Evolutionary conservation across 306 rosid genomes (phyloP), one percentile per base, ranked within the genome.

Genomic region (Cyamopsis tetragonoloba): DNA sequence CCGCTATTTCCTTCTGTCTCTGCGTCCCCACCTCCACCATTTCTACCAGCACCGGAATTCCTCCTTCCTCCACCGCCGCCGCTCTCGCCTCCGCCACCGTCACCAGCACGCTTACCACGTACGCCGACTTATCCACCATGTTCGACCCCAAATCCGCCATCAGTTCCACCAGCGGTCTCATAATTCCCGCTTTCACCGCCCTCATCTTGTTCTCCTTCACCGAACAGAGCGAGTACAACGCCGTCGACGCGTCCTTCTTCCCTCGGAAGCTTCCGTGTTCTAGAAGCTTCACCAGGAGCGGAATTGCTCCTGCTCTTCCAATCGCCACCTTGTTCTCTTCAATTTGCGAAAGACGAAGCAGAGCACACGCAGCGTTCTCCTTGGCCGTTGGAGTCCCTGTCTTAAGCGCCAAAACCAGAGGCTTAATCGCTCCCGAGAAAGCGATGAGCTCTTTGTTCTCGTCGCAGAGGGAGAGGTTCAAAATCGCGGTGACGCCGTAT

Each of bases 401-500:
- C 62, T 76, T 76, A 3, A 91, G 86, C 7, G 92, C 89, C 3
- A 83, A 66, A n/a, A 88, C 90, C 7, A 91, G 84, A 12, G 95
- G 92, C 78, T 70, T 82, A 23, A 86, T 86, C 6, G 92, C 95
- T 56, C 97, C 97, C 0, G 87, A 72, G 0, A 76, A 74, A 26
- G 85, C 80, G 6, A 91, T 85, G 3, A 60, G 11, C 43, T 80
- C 86, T 54, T 91, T 91, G 67, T 88, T 91, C 78, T 91, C 92
- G 74, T 91, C 97, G 82, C 95, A 88, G 3, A 91, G 87, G 6
- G 97, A 91, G 3, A 91, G 97, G 71, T 91, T 91, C 71, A 91
- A 72, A 65, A 91, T 80, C 55, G 95, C 92, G 11, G 95, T 91
- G 22, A 91, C 97, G 2, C 88, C 92, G 75, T 88, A 70, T 46